Evolutionary conservation across 139 green algal genomes (phyloP).

Genomic region (Chara braunii): DNA sequence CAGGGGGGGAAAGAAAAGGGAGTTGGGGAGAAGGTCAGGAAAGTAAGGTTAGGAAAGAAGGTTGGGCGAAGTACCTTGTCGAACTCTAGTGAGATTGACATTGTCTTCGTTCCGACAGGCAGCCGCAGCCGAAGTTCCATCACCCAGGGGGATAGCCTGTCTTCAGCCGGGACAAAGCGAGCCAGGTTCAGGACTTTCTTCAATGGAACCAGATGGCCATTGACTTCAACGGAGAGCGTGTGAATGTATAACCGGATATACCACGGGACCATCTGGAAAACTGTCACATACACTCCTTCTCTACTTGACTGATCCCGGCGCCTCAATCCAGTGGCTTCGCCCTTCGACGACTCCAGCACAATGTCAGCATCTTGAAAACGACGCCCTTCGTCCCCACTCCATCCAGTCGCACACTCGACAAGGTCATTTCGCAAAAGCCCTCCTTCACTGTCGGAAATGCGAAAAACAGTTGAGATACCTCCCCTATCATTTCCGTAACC

Average conservation of each 20-base stretch:
- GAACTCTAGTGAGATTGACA: conserved; percentile 54
- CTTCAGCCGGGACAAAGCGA: conserved; percentile 39
- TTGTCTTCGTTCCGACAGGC: not conserved
- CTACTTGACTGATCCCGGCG: too few relatives aligned
- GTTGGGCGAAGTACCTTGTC: conserved; percentile 42
- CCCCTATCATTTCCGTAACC: conserved; percentile 32
- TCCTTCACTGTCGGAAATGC: too few relatives aligned
- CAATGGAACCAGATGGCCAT: conserved; percentile 39
- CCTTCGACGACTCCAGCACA: too few relatives aligned
- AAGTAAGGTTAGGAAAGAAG: not conserved
- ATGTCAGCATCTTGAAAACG: too few relatives aligned
- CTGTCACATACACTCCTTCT: too few relatives aligned
- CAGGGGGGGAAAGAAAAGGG: too few relatives aligned
- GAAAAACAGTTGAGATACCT: conserved; percentile 26
- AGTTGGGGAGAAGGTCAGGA: too few relatives aligned
- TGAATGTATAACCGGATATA: conserved; percentile 62
- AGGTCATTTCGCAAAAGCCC: too few relatives aligned
- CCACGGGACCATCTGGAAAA: conserved; percentile 66
- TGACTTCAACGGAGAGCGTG: conserved; percentile 57
- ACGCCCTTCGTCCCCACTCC: too few relatives aligned
- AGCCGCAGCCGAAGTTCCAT: conserved; percentile 54
- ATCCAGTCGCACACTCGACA: too few relatives aligned
- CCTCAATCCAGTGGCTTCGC: too few relatives aligned
- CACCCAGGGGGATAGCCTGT: conserved; percentile 45
- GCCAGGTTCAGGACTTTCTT: conserved; percentile 1